Evolutionary conservation across 164 flowering plant genomes (phyloP).

Genomic region (Macadamia integrifolia): DNA sequence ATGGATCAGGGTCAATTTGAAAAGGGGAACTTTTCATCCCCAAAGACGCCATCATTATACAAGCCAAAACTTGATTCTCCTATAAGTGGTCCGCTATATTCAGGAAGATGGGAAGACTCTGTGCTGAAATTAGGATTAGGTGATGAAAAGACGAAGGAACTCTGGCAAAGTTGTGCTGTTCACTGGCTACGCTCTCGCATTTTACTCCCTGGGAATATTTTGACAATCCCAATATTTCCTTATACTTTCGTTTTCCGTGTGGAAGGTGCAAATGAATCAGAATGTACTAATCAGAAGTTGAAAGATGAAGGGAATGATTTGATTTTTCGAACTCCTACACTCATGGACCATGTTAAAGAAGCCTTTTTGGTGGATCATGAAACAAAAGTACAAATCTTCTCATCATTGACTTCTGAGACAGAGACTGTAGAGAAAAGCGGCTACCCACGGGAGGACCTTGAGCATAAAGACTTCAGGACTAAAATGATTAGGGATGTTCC

Average conservation of each 20-base stretch:
- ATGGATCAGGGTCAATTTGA: conserved; percentile 16
- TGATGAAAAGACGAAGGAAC: conserved; percentile 46
- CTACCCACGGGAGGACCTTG: conserved; percentile 16
- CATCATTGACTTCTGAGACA: conserved; percentile 17
- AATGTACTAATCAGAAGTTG: conserved; percentile 16
- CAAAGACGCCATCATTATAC: conserved; percentile 44
- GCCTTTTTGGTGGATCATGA: conserved; percentile 42
- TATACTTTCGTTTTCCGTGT: conserved; percentile 45
- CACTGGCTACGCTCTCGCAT: conserved; percentile 52
- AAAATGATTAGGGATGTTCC: conserved; percentile 13
- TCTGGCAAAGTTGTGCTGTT: conserved; percentile 43
- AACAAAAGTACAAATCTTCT: conserved; percentile 45
- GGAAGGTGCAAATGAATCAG: conserved; percentile 28
- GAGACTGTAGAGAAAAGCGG: conserved; percentile 17
- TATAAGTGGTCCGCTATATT: conserved; percentile 11
- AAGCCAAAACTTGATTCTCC: conserved; percentile 33
- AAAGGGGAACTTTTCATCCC: conserved; percentile 43
- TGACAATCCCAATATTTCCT: conserved; percentile 50
- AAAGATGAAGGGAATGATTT: conserved; percentile 8
- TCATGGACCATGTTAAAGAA: conserved; percentile 16
- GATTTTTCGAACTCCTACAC: conserved; percentile 11
- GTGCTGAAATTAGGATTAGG: conserved; percentile 31
- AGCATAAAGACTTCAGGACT: conserved; percentile 14
- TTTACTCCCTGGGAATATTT: conserved; percentile 68
- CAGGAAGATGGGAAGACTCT: conserved; percentile 23